Conservation (phyloP, 208 protist species). For the Leishmania tarentolae region DNA sequence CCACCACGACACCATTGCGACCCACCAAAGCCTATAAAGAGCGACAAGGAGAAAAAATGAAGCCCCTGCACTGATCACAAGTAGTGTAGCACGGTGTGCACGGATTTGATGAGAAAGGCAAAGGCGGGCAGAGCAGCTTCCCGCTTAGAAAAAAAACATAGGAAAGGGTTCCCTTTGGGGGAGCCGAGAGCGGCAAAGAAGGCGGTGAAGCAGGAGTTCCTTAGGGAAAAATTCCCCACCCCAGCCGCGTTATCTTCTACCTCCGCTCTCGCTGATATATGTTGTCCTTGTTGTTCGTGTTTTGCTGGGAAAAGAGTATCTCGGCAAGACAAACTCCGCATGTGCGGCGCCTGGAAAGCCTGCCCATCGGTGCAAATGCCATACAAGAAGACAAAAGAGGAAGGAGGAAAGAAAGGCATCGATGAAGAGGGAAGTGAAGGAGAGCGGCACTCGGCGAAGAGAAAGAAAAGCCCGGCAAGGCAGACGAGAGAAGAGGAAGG, state of each 20-base stretch:
- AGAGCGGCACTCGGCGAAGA: neutral
- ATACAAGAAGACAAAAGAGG: conserved; percentile 9
- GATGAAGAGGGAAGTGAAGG: conserved; percentile 4
- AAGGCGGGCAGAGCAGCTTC: neutral
- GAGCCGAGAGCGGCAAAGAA: neutral
- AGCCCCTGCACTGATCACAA: neutral
- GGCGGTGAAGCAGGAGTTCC: neutral
- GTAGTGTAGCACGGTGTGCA: neutral
- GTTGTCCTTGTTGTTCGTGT: neutral
- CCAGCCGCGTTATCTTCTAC: neutral
- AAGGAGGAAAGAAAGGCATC: neutral
- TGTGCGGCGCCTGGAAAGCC: neutral
- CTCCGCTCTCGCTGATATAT: neutral
- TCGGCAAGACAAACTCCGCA: neutral
- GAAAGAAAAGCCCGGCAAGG: neutral
- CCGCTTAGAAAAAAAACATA: neutral
- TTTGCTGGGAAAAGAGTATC: neutral
- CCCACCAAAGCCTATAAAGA: neutral
- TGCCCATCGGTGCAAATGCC: neutral
- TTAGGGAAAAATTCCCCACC: neutral
- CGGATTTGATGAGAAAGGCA: neutral
- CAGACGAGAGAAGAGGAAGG: neutral
- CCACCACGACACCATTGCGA: conserved; percentile 30
- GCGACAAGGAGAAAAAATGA: neutral
- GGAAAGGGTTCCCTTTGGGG: neutral